A percentile compares a stretch with the other conserved stretches of the same genome.
Conservation (phyloP, 192 early-diverging fungal genomes). For the Coemansia sp. region DNA sequence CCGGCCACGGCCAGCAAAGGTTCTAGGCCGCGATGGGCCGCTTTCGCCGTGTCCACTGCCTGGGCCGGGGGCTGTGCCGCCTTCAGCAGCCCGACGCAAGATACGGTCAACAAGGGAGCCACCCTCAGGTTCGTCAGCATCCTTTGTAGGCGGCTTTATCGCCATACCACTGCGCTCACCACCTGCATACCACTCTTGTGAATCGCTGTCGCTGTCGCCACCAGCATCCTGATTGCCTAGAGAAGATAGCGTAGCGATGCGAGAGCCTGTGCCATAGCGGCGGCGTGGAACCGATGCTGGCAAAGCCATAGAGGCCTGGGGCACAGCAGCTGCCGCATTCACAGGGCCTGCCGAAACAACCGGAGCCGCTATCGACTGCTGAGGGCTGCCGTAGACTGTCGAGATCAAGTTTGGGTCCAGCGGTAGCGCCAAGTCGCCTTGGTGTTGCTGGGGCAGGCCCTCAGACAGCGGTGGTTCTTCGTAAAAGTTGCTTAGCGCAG, state of each 20-base stretch:
- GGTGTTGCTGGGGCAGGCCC: constrained; percentile 34
- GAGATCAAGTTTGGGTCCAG: constrained; percentile 39
- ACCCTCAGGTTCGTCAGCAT: constrained; percentile 14
- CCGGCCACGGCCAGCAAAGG: constrained; percentile 39
- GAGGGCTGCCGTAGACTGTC: background rate
- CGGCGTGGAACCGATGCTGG: constrained; percentile 40
- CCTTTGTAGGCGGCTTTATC: constrained; percentile 21
- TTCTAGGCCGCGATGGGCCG: background rate
- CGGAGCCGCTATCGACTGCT: constrained; percentile 25
- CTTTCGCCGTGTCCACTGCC: background rate
- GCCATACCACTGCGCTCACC: constrained; percentile 90
- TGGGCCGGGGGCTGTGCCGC: constrained; percentile 11
- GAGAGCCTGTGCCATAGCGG: constrained; percentile 44
- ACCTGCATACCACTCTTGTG: constrained; percentile 76
- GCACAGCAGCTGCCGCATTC: constrained; percentile 7
- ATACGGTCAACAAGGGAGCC: constrained; percentile 48
- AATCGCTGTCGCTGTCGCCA: constrained; percentile 15
- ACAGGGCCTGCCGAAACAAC: constrained; percentile 34
- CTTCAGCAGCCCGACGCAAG: constrained; percentile 40
- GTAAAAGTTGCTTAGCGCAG: constrained; percentile 68
- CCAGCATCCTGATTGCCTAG: constrained; percentile 9
- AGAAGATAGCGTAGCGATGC: constrained; percentile 51
- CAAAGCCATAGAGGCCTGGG: constrained; percentile 3
- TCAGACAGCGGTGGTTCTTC: constrained; percentile 58
- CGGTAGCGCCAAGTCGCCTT: constrained; percentile 34